phyloP scores from a whole-genome alignment of 1,284 basidiomycete genomes.

The Boletellus deceptivus region DNA sequence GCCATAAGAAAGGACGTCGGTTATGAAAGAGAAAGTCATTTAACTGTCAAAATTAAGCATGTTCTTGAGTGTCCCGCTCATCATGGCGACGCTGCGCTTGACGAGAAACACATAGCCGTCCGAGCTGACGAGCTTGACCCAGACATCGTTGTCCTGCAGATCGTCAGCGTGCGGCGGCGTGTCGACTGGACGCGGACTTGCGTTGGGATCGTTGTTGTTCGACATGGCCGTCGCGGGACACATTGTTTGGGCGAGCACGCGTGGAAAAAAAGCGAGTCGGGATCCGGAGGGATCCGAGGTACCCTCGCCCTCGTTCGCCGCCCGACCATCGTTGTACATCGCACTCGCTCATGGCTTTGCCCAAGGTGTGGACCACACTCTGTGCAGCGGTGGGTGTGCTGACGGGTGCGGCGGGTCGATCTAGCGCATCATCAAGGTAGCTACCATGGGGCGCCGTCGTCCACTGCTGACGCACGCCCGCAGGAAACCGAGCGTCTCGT shows the following conservation, averaged over 20 bases:
- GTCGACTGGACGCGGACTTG: constrained; percentile 6
- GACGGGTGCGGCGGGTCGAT: constrained; percentile 19
- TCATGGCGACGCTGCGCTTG: constrained; percentile 48
- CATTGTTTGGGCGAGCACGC: not conserved
- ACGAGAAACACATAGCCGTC: constrained; percentile 56
- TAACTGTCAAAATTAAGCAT: constrained; percentile 37
- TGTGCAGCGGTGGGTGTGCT: constrained; percentile 4
- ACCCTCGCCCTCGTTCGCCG: constrained; percentile 1
- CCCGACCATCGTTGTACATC: constrained; percentile 18
- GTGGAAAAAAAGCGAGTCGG: constrained; percentile 27
- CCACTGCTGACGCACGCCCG: constrained; percentile 18
- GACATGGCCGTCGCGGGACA: constrained; percentile 17
- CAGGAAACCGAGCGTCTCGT: constrained; percentile 97
- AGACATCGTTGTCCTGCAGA: constrained; percentile 35
- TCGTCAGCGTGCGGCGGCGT: not conserved
- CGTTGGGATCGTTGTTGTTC: constrained; percentile 11
- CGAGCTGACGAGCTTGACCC: constrained; percentile 52
- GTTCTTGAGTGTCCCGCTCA: constrained; percentile 50
- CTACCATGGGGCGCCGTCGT: constrained; percentile 13
- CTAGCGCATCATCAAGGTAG: constrained; percentile 59
- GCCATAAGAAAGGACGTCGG: constrained; percentile 12
- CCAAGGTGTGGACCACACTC: constrained; percentile 23
- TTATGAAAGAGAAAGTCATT: constrained; percentile 14
- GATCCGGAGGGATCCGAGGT: constrained; percentile 12
- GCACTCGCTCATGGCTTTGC: constrained; percentile 25